Evolutionary conservation across 2,329 filamentous ascomycete species (phyloP), one percentile per base, ranked within the genome.

Genomic region (Diaporthe aspalathi): DNA sequence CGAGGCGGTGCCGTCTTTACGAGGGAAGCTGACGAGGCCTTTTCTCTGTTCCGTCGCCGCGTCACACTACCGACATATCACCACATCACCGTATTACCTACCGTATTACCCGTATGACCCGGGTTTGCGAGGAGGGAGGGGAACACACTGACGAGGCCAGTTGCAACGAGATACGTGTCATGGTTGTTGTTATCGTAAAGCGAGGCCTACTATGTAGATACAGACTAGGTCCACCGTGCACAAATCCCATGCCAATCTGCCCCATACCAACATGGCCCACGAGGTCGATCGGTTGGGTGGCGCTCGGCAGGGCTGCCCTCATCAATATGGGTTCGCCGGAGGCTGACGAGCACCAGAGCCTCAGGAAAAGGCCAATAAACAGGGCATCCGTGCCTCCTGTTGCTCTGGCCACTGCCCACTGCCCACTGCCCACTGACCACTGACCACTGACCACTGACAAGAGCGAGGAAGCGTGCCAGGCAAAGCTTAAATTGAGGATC

Each of bases 401-500:
- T n/a, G n/a, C n/a, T n/a, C n/a, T n/a, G n/a, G n/a, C n/a, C n/a
- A n/a, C n/a, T n/a, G n/a, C n/a, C n/a, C n/a, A n/a, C n/a, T n/a
- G n/a, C 35, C 4, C 38, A n/a, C 16, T 20, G 35, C 16, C n/a
- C 12, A 40, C n/a, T n/a, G n/a, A 35, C 4, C 38, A n/a, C 16
- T 20, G 35, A 24, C n/a, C 12, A 40, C n/a, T n/a, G n/a, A 3
- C 14, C 35, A 9, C 16, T 35, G 32, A 35, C 32, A 5, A 35
- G 32, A 35, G 32, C 32, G 32, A 35, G 9, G 9, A 35, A 9
- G 12, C 27, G 57, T 5, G 24, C 60, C 60, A 47, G 57, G 43
- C 45, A 27, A 65, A 65, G 60, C 60, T 65, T 65, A 65, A 65
- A 65, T 50, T 65, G 60, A 65, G 60, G 60, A 45, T 50, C 60